These are phyloP conservation scores for Yamadazyma dushanensis DNA, from an alignment of 1,139 yeast species.

Conservation along the genomic window DNA sequence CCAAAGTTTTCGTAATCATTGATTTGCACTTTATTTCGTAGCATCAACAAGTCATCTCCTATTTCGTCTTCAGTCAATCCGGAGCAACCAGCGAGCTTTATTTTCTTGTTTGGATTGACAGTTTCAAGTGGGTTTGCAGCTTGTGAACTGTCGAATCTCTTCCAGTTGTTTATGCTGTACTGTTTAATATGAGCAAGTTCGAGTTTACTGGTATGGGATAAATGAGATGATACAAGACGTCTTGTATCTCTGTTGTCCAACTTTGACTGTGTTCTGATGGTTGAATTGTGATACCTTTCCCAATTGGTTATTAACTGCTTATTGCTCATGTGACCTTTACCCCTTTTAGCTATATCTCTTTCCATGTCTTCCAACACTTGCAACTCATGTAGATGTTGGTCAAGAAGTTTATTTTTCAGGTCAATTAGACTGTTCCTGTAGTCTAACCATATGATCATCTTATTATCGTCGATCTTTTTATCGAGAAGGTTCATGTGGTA, in stretches of 20 bases:
- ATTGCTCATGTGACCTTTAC: not conserved
- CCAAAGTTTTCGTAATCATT: no score
- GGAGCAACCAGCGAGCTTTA: conserved; percentile 19
- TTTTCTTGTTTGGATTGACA: conserved; percentile 3
- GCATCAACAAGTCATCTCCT: conserved; percentile 13
- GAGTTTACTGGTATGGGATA: conserved; percentile 29
- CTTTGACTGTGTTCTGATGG: conserved; percentile 18
- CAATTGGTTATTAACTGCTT: conserved; percentile 12
- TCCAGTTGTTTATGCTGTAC: conserved; percentile 12
- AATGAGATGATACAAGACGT: conserved; percentile 7
- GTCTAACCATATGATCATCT: conserved; percentile 36
- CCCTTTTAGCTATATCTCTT: conserved; percentile 22
- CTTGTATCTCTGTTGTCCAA: conserved; percentile 9
- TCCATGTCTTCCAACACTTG: conserved; percentile 28
- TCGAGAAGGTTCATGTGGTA: conserved; percentile 30
- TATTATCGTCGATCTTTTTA: conserved; percentile 24
- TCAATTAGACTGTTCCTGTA: conserved; percentile 25
- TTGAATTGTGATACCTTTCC: conserved; percentile 34
- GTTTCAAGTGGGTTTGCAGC: conserved; percentile 1
- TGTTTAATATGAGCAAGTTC: conserved; percentile 34
- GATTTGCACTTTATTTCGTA: conserved; percentile 4
- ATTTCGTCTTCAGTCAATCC: conserved; percentile 28
- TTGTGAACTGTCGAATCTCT: conserved; percentile 8
- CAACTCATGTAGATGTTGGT: conserved; percentile 26
- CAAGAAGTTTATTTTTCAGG: conserved; percentile 24